These are phyloP conservation scores for Clitopilus passeckerianus DNA, from an alignment of 768 basidiomycete species.

Conservation along the genomic window DNA sequence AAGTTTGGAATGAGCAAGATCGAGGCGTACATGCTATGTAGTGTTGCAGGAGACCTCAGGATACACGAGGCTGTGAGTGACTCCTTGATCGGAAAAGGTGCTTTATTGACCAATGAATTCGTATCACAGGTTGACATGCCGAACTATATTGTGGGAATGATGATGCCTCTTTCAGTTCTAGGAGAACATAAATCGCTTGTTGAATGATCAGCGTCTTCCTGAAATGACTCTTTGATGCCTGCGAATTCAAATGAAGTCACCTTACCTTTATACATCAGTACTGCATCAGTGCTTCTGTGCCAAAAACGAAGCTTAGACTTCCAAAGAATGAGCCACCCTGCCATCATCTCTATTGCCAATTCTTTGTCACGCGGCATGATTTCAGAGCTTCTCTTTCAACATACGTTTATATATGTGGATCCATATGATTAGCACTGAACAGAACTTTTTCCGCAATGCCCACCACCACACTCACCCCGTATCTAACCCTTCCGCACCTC, in stretches of 20 bases:
- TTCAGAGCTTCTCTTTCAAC: too few species aligned
- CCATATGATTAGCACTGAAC: too few species aligned
- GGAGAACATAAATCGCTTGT: slow-evolving; percentile 4
- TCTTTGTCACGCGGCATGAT: too few species aligned
- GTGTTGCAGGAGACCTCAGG: slow-evolving; percentile 52
- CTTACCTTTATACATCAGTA: not conserved
- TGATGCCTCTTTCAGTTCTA: slow-evolving; percentile 41
- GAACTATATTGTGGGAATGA: slow-evolving; percentile 59
- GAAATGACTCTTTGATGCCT: too few species aligned
- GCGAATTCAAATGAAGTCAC: too few species aligned
- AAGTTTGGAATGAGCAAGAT: slow-evolving; percentile 38
- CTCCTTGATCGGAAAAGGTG: not conserved
- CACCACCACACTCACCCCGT: slow-evolving; percentile 55
- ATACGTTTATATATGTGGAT: too few species aligned
- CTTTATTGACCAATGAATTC: not conserved
- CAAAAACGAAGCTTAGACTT: too few species aligned
- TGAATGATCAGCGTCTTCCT: not conserved
- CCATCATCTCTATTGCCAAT: too few species aligned
- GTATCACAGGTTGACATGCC: slow-evolving; percentile 55
- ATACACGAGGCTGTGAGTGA: slow-evolving; percentile 56
- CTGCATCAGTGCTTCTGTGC: too few species aligned
- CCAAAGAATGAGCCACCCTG: too few species aligned
- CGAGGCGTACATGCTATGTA: slow-evolving; percentile 59
- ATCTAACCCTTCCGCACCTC: slow-evolving; percentile 77
- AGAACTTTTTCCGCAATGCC: not conserved